Percentiles rank a stretch among this genome's conserved stretches.
phyloP scores from a whole-genome alignment of 169 alveolate species.

The Miamiensis avidus region DNA sequence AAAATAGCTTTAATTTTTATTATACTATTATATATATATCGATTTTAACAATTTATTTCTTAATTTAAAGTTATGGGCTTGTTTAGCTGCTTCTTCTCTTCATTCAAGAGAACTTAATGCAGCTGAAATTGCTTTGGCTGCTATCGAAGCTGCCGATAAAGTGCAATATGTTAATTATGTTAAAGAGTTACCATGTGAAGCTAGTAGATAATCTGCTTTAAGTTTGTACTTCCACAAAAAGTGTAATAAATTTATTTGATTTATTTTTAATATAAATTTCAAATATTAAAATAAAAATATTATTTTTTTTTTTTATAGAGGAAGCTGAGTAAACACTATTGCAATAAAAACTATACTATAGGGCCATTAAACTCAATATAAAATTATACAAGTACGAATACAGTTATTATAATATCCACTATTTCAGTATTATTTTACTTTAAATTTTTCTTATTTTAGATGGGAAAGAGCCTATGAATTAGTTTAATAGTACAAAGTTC shows the following conservation, averaged over 20 bases:
- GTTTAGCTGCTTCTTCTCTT: slow-evolving; percentile 82
- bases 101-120: slow-evolving; percentile 83
- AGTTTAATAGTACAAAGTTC: slow-evolving; percentile 79
- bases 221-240: slow-evolving; percentile 62
- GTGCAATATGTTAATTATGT: slow-evolving; percentile 79
- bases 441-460: slow-evolving; percentile 48
- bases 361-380: slow-evolving; percentile 87
- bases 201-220: slow-evolving; percentile 69
- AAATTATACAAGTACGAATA: slow-evolving; percentile 40
- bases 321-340: slow-evolving; percentile 83
- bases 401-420: neutral
- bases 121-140: slow-evolving; percentile 89
- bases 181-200: slow-evolving; percentile 69
- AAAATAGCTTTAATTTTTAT: neutral
- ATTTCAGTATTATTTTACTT: too few species aligned
- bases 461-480: slow-evolving; percentile 89
- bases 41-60: too few species aligned
- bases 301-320: neutral
- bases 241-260: neutral
- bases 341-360: slow-evolving; percentile 70
- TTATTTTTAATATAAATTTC: neutral
- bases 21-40: too few species aligned
- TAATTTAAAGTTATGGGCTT: slow-evolving; percentile 72
- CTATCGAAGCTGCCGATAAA: slow-evolving; percentile 88
- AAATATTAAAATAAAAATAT: slow-evolving; percentile 24